Conservation (phyloP, 2,329 filamentous ascomycete genomes). For the Didymella pinodella region DNA sequence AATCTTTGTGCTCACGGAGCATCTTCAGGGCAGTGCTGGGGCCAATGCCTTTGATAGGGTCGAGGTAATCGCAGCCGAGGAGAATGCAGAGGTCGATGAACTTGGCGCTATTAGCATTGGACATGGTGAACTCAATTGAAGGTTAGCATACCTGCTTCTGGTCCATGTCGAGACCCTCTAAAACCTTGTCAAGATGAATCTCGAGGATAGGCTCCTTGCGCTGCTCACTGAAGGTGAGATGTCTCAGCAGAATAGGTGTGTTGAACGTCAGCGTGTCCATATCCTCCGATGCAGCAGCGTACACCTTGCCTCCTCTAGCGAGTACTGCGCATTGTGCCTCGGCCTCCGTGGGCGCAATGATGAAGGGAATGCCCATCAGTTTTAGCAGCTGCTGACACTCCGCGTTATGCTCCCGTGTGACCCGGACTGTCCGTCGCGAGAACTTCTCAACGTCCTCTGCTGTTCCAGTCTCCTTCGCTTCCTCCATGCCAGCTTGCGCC, state of each 20-base stretch:
- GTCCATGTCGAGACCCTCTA: constrained; percentile 89
- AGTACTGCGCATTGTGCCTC: constrained; percentile 95
- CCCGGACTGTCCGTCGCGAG: constrained; percentile 87
- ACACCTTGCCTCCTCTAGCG: constrained; percentile 91
- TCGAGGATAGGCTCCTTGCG: constrained; percentile 97
- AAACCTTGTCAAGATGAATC: constrained; percentile 84
- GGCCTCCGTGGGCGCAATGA: constrained; percentile 94
- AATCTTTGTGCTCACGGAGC: constrained; percentile 86
- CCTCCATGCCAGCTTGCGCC: constrained; percentile 86
- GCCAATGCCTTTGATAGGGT: constrained; percentile 93
- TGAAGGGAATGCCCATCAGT: constrained; percentile 95
- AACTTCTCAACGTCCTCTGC: constrained; percentile 99
- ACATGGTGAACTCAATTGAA: not conserved
- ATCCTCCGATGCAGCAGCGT: constrained; percentile 94
- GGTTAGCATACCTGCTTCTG: constrained; percentile 70
- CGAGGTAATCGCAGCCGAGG: constrained; percentile 96
- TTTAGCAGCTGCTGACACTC: constrained; percentile 91
- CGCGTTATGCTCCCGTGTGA: constrained; percentile 95
- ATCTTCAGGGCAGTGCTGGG: constrained; percentile 91
- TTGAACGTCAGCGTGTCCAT: constrained; percentile 99
- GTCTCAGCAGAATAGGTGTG: constrained; percentile 85
- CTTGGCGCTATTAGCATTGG: constrained; percentile 54
- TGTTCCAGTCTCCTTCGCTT: constrained; percentile 96
- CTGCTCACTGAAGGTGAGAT: constrained; percentile 97
- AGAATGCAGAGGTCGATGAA: constrained; percentile 98